Evolutionary conservation across 2,329 filamentous ascomycete species (phyloP).

Genomic region (Leptographium galeiforme): DNA sequence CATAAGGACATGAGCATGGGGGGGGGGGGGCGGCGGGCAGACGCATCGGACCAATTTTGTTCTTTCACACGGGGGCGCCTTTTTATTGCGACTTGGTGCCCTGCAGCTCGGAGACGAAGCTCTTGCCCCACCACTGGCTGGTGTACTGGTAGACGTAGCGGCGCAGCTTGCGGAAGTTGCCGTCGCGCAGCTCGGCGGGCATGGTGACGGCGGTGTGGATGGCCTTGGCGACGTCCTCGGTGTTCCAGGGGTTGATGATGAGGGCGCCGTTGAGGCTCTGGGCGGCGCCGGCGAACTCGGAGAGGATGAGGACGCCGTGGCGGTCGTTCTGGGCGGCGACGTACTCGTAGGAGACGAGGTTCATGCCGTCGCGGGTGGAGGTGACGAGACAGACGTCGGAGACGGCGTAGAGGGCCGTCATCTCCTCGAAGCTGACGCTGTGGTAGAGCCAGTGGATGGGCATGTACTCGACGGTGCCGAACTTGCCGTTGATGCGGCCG

Average conservation of each 20-base stretch:
- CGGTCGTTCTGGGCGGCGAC: constrained; percentile 85
- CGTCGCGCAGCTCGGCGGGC: constrained; percentile 72
- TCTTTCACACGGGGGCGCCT: no score
- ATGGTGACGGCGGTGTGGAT: constrained; percentile 97
- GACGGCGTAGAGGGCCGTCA: constrained; percentile 84
- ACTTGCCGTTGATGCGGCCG: constrained; percentile 91
- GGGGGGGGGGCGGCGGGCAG: no score
- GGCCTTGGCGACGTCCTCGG: constrained; percentile 82
- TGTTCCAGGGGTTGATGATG: constrained; percentile 98
- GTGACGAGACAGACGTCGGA: constrained; percentile 88
- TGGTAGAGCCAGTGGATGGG: constrained; percentile 98
- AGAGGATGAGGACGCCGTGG: constrained; percentile 87
- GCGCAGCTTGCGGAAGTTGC: constrained; percentile 83
- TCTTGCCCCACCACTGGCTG: constrained; percentile 91
- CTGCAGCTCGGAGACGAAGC: constrained; percentile 70
- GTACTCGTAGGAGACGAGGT: constrained; percentile 95
- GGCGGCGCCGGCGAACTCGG: constrained; percentile 90
- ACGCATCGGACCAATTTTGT: no score
- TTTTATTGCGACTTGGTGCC: constrained; percentile 4
- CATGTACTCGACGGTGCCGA: constrained; percentile 96
- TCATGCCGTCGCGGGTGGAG: constrained; percentile 97
- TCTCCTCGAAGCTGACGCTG: constrained; percentile 85
- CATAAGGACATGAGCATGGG: background rate
- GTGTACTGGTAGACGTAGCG: constrained; percentile 98
- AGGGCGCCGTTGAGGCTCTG: constrained; percentile 88